Percentiles rank a stretch among this genome's conserved stretches.
phyloP scores from a whole-genome alignment of 805 yeast genomes.

The Saccharomyces kudriavzevii region DNA sequence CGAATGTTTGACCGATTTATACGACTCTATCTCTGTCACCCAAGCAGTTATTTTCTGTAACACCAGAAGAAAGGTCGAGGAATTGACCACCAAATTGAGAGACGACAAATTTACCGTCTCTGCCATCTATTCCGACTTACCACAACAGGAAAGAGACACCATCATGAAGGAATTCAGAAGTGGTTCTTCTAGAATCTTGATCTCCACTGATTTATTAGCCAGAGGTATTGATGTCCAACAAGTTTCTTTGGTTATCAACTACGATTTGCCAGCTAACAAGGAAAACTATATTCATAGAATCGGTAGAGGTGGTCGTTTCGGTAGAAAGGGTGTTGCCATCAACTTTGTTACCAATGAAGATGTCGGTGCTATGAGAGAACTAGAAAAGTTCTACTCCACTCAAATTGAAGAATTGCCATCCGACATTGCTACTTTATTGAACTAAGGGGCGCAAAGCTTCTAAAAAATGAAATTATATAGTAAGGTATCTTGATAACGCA shows the following conservation, averaged over 20 bases:
- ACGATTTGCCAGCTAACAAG: slow-evolving; percentile 85
- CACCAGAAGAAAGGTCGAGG: slow-evolving; percentile 91
- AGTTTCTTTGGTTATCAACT: slow-evolving; percentile 90
- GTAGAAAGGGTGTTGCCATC: slow-evolving; percentile 96
- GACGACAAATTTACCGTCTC: slow-evolving; percentile 83
- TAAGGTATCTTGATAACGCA: background rate
- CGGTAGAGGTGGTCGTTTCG: slow-evolving; percentile 97
- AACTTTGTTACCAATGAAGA: slow-evolving; percentile 84
- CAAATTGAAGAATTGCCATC: slow-evolving; percentile 75
- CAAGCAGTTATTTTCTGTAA: slow-evolving; percentile 98
- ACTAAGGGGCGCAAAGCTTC: slow-evolving; percentile 4
- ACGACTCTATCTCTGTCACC: slow-evolving; percentile 90
- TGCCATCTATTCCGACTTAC: slow-evolving; percentile 95
- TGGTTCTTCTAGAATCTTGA: slow-evolving; percentile 87
- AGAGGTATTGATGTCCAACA: slow-evolving; percentile 98
- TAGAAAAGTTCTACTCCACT: slow-evolving; percentile 66
- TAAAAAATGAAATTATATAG: background rate
- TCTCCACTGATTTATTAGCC: slow-evolving; percentile 96
- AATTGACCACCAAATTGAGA: slow-evolving; percentile 72
- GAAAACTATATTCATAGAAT: slow-evolving; percentile 96
- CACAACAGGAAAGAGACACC: slow-evolving; percentile 87
- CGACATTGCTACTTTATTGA: slow-evolving; percentile 47
- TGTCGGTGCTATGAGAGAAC: slow-evolving; percentile 60
- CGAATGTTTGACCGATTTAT: slow-evolving; percentile 87
- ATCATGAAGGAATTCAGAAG: slow-evolving; percentile 94